These are phyloP conservation scores for Rhypophila decipiens DNA, from an alignment of 495 filamentous ascomycete species.

Conservation along the genomic window DNA sequence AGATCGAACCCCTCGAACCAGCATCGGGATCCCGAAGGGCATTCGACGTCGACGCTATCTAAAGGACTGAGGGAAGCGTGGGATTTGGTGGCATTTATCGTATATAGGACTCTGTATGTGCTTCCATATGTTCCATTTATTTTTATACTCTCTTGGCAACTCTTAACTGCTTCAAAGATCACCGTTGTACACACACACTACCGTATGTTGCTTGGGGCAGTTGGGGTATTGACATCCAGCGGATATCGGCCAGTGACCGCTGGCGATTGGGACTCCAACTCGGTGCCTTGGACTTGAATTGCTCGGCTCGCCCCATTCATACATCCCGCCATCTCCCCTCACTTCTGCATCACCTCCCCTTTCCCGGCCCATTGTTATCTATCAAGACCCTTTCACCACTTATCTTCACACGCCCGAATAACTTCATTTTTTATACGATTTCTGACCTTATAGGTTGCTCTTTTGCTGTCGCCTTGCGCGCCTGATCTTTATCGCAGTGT, in stretches of 20 bases:
- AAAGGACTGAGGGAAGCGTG: neutral
- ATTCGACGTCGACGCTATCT: neutral
- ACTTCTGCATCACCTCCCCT: slow-evolving; percentile 1
- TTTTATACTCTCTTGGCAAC: neutral
- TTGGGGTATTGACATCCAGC: neutral
- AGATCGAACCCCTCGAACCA: neutral
- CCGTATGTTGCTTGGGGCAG: neutral
- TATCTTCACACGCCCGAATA: slow-evolving; percentile 5
- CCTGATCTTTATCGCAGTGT: neutral
- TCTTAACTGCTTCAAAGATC: too few relatives aligned
- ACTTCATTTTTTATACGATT: slow-evolving; percentile 1
- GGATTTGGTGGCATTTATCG: neutral
- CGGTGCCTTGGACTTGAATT: too few relatives aligned
- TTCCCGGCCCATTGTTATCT: too few relatives aligned
- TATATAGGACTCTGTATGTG: neutral
- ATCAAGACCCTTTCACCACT: slow-evolving; percentile 3
- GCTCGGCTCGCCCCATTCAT: slow-evolving; percentile 19
- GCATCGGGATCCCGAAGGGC: neutral
- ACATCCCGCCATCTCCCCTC: slow-evolving; percentile 17
- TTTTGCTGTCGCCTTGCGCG: neutral
- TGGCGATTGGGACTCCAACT: neutral
- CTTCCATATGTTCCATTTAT: neutral
- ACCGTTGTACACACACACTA: neutral
- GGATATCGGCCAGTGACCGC: neutral
- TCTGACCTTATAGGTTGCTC: neutral